phyloP scores from a whole-genome alignment of 73 alveolate genomes.

The Breviolum minutum region DNA sequence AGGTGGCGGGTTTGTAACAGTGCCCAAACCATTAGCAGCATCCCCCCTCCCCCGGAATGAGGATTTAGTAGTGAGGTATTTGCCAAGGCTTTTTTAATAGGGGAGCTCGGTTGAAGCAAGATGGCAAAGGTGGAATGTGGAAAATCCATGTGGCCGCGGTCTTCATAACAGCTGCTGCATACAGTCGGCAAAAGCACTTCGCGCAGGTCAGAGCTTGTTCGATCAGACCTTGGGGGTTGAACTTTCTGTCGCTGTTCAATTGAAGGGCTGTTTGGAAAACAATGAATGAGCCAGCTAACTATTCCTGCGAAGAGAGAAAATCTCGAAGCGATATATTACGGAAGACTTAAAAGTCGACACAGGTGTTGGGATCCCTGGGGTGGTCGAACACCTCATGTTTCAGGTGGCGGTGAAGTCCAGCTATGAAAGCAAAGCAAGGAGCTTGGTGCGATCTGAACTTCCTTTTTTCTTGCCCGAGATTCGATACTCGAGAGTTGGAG shows the following conservation, averaged over 20 bases:
- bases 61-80: too few relatives aligned
- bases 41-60: too few relatives aligned
- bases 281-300: background rate
- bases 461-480: background rate
- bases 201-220: background rate
- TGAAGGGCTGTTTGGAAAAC: background rate
- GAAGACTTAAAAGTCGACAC: background rate
- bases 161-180: constrained; percentile 36
- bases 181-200: constrained; percentile 39
- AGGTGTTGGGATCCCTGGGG: too few relatives aligned
- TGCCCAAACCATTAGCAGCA: too few relatives aligned
- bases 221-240: too few relatives aligned
- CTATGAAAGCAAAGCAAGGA: background rate
- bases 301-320: too few relatives aligned
- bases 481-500: background rate
- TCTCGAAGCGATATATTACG: too few relatives aligned
- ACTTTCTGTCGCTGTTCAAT: too few relatives aligned
- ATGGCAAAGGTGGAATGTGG: background rate
- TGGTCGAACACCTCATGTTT: too few relatives aligned
- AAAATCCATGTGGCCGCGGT: constrained; percentile 2
- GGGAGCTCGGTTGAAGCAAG: background rate
- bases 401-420: constrained; percentile 13
- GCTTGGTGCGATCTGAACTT: constrained; percentile 12
- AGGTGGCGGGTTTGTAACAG: too few relatives aligned
- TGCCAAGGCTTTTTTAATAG: too few relatives aligned